Evolutionary conservation across 225 moss, liverwort and hornwort species (phyloP), one percentile per base, ranked within the genome.

Genomic region (Asterella californica): DNA sequence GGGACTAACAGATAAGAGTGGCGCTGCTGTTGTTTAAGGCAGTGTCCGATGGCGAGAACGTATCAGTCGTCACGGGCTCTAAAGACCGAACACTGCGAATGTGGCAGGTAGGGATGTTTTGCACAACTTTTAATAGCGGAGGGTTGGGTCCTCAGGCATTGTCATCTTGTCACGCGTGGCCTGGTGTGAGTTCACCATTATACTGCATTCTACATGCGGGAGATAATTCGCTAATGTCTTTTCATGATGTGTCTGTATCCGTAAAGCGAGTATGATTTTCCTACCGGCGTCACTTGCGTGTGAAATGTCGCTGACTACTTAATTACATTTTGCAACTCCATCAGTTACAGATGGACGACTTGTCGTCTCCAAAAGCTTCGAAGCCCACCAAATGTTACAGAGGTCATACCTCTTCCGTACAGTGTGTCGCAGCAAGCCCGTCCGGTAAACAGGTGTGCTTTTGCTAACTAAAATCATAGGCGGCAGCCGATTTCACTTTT

Each of bases 381-480:
- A 88, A 83, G 63, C 77, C 97, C 38, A 19, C 34, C 3, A 93
- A 89, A 80, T 85, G 81, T 64, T 84, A 90, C 2, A 88, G 83
- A 82, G 95, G 97, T 25, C 97, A 99, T 59, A 85, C 80, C 8
- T 82, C 92, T 21, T 92, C 97, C 59, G 92, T 99, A 29, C 93
- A 93, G 77, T 89, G 87, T 74, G 92, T 95, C 48, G 83, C 92
- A 27, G 81, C 90, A 73, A 92, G 93, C 81, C 95, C 95, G 47
- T 95, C 91, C 12, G 95, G 95, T 50, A 86, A 57, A 79, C 84
- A 84, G 96, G 96, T 96, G 24, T 12, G 76, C 24, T 29, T 5
- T 27, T 69, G 69, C 8, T 7, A 36, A 68, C 15, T 37, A 36
- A 36, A 22, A 38, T 24, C n/a, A 22, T 19, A 42, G 4, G 7